Percentiles rank a stretch among this genome's conserved stretches.
These are phyloP conservation scores for Blumeriella jaapii DNA, from an alignment of 2,329 filamentous ascomycete genomes.

Conservation along the genomic window DNA sequence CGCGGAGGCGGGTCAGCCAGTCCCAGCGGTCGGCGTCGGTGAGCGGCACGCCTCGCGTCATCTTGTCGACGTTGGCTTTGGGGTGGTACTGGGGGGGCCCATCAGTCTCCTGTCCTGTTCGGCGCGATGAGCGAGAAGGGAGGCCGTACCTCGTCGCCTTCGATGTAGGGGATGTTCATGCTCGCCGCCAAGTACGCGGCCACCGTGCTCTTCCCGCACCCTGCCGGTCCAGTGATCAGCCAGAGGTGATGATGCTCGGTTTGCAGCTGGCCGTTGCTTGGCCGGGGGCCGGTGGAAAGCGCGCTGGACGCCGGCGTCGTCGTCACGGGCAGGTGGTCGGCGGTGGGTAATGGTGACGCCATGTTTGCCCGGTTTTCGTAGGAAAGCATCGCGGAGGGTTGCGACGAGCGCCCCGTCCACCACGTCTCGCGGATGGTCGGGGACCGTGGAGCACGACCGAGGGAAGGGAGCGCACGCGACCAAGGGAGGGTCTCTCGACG, in stretches of 20 bases:
- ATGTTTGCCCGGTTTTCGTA: conserved; percentile 23
- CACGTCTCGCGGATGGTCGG: too few species aligned
- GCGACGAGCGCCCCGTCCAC: not conserved
- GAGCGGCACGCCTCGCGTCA: conserved; percentile 71
- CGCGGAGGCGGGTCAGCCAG: conserved; percentile 74
- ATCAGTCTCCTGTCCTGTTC: conserved; percentile 1
- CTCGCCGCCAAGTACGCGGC: conserved; percentile 51
- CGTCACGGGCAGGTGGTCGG: conserved; percentile 20
- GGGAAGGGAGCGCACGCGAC: too few species aligned
- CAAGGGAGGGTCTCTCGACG: too few species aligned
- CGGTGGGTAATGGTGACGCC: conserved; percentile 17
- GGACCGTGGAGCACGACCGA: too few species aligned
- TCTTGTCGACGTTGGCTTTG: conserved; percentile 76
- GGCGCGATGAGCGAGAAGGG: conserved; percentile 1
- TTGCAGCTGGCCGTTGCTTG: conserved; percentile 12
- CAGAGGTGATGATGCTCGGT: conserved; percentile 54
- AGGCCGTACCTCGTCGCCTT: conserved; percentile 59
- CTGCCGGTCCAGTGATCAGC: conserved; percentile 69
- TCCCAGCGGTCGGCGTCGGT: conserved; percentile 95
- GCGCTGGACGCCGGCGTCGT: conserved; percentile 10
- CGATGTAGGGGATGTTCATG: conserved; percentile 59
- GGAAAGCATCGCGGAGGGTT: conserved; percentile 18
- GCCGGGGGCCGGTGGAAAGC: conserved; percentile 12
- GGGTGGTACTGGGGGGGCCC: conserved; percentile 52
- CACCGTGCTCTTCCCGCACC: conserved; percentile 69